Base-by-base conservation (phyloP, 148 eudicot genomes). In the Vaccinium corymbosum region DNA sequence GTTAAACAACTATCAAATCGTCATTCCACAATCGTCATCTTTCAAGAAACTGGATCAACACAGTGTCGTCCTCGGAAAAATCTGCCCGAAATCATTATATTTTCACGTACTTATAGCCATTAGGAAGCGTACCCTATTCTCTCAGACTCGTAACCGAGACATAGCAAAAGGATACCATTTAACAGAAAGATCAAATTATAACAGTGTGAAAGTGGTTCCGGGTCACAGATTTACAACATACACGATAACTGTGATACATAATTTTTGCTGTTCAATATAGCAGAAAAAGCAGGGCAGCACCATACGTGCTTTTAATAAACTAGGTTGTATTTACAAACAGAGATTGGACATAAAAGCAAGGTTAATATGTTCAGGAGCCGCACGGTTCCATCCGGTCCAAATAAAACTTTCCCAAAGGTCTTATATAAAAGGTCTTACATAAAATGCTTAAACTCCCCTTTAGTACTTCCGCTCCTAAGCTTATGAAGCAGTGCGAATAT, bases 391-490 rank as follows among this genome's bases (percentile, higher is more conserved):
- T 84, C 56, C 80, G n/a, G 46, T 72, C 56, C 80, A 85, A 2
- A 53, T 71, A 72, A 73, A 80, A 57, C 61, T 35, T 71, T 84
- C 91, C 89, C 85, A 25, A 50, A 48, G 42, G 81, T 80, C 88
- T 84, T 85, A 75, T 81, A 85, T 19, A 88, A 20, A 81, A 66
- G n/a, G n/a, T n/a, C n/a, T n/a, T 85, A 75, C 79, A 85, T 19
- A 88, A n/a, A n/a, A n/a, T 56, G 87, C 87, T 77, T 85, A 81
- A 82, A 84, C 81, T 88, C 87, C 88, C 84, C 90, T 57, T 88
- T 87, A 19, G 49, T 83, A 79, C 46, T 73, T 59, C 88, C 89
- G 52, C 85, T 80, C 85, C 61, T 88, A 64, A 88, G 73, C 82
- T 87, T 89, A 82, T 89, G 80, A 75, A 89, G 89, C 82, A 89